Evolutionary conservation across 1,284 basidiomycete species (phyloP).

Genomic region (Ganoderma lucidum): DNA sequence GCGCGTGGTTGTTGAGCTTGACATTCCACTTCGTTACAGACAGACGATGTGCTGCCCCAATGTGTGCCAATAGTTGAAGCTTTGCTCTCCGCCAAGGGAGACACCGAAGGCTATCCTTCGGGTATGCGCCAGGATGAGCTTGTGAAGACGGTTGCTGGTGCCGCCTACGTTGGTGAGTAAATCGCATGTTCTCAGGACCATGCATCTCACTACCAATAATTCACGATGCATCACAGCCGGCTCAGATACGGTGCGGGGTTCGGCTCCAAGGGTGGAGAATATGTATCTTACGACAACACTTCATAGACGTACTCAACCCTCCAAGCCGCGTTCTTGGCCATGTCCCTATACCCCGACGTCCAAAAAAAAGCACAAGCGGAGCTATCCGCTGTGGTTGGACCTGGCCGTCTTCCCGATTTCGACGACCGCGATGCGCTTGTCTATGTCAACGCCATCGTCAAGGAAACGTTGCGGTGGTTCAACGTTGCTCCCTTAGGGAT

Average conservation of each 20-base stretch:
- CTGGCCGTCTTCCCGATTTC: conserved; percentile 34
- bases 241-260: conserved; percentile 18
- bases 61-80: not conserved
- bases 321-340: conserved; percentile 42
- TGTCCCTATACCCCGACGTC: conserved; percentile 46
- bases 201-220: not conserved
- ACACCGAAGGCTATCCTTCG: not conserved
- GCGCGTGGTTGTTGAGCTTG: not conserved
- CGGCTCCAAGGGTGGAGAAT: not conserved
- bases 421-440: conserved; percentile 27
- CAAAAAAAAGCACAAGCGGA: conserved; percentile 41
- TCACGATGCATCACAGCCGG: conserved; percentile 6
- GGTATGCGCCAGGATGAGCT: not conserved
- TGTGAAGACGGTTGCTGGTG: conserved; percentile 2
- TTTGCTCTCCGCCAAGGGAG: not conserved
- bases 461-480: conserved; percentile 35
- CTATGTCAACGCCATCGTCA: conserved; percentile 34
- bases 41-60: not conserved
- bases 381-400: conserved; percentile 39
- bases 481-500: conserved; percentile 27
- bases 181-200: no score
- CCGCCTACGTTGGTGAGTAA: conserved; percentile 14
- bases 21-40: not conserved
- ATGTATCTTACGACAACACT: not conserved
- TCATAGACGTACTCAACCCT: conserved; percentile 35